phyloP scores from a whole-genome alignment of 2,329 filamentous ascomycete genomes.

The Calonectria crousiana region DNA sequence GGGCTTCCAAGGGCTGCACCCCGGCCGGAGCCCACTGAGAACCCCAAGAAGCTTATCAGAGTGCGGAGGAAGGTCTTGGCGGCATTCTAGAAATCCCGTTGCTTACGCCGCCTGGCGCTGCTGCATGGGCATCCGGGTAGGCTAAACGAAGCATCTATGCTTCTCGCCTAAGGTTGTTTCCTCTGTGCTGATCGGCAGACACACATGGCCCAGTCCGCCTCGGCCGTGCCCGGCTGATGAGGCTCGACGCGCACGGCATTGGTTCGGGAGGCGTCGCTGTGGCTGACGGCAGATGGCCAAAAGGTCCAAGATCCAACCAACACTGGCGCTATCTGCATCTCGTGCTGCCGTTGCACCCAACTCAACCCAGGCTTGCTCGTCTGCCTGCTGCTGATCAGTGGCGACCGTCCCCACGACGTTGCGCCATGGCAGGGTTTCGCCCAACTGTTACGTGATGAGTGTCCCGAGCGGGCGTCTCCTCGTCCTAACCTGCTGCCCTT shows the following conservation, averaged over 20 bases:
- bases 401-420: conserved; percentile 18
- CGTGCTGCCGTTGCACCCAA: not conserved
- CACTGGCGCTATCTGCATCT: not conserved
- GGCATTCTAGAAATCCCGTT: not conserved
- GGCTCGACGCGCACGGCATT: not conserved
- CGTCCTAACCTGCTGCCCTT: conserved; percentile 30
- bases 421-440: conserved; percentile 17
- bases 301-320: not conserved
- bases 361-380: not conserved
- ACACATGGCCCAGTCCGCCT: not conserved
- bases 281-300: conserved; percentile 2
- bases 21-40: not conserved
- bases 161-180: conserved; percentile 6
- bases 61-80: conserved; percentile 10
- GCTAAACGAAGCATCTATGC: not conserved
- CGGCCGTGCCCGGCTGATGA: not conserved
- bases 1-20: not conserved
- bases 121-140: not conserved
- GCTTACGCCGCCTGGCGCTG: not conserved
- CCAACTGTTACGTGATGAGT: conserved; percentile 40
- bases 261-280: conserved; percentile 8
- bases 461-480: conserved; percentile 26
- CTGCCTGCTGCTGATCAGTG: conserved; percentile 28
- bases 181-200: not conserved
- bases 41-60: conserved; percentile 17